phyloP scores from a whole-genome alignment of 2,329 filamentous ascomycete species.

The Albifimbria verrucaria region DNA sequence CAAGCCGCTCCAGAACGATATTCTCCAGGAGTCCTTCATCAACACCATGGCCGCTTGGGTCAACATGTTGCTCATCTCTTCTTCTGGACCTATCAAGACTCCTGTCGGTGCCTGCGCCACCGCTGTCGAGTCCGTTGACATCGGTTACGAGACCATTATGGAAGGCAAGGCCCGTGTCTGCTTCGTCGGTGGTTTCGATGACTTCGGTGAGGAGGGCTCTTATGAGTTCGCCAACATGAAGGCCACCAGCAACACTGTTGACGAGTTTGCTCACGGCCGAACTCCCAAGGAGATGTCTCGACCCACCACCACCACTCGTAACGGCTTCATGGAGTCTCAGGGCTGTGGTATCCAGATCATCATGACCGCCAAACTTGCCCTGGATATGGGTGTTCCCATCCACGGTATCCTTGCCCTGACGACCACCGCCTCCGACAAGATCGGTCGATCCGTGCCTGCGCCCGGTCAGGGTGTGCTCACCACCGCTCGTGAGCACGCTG shows the following conservation, averaged over 20 bases:
- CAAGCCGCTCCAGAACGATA: slow-evolving; percentile 97
- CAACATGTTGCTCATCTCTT: slow-evolving; percentile 97
- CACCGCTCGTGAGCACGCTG: slow-evolving; percentile 83
- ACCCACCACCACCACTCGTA: slow-evolving; percentile 92
- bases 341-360: slow-evolving; percentile 97
- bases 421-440: slow-evolving; percentile 97
- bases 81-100: slow-evolving; percentile 97
- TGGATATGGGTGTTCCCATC: slow-evolving; percentile 98
- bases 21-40: slow-evolving; percentile 99
- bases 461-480: slow-evolving; percentile 96
- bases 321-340: slow-evolving; percentile 99
- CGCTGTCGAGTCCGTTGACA: slow-evolving; percentile 94
- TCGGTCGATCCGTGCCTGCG: slow-evolving; percentile 93
- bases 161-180: slow-evolving; percentile 97
- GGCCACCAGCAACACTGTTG: slow-evolving; percentile 95
- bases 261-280: slow-evolving; percentile 92
- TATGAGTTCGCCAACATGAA: slow-evolving; percentile 99
- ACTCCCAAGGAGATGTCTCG: slow-evolving; percentile 98
- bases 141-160: slow-evolving; percentile 96
- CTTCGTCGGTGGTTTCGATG: slow-evolving; percentile 97
- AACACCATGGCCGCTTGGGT: slow-evolving; percentile 99
- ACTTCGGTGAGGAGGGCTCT: slow-evolving; percentile 98
- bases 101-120: slow-evolving; percentile 97
- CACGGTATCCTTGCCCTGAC: slow-evolving; percentile 92
- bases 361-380: slow-evolving; percentile 92